These are phyloP conservation scores for Daldinia vernicosa DNA, from an alignment of 495 filamentous ascomycete genomes.

Conservation along the genomic window DNA sequence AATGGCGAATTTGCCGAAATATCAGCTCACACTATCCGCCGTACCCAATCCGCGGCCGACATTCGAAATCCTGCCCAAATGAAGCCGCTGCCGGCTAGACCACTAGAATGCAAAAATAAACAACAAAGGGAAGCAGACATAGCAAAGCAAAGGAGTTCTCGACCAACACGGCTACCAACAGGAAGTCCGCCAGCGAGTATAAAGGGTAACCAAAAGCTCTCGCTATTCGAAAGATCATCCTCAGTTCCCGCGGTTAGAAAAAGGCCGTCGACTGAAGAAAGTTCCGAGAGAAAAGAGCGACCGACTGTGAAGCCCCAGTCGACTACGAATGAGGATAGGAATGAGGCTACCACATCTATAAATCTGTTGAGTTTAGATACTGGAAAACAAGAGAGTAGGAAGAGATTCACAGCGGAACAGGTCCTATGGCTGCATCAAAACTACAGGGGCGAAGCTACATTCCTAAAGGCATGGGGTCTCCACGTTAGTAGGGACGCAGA, in stretches of 20 bases:
- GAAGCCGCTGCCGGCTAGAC: constrained; percentile 29
- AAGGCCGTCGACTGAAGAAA: neutral
- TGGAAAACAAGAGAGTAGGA: neutral
- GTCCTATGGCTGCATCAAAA: constrained; percentile 54
- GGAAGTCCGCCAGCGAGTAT: neutral
- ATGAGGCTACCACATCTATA: neutral
- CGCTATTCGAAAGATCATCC: neutral
- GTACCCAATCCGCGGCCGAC: constrained; percentile 15
- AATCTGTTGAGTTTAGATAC: neutral
- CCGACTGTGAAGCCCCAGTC: neutral
- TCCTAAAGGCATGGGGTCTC: constrained; percentile 55
- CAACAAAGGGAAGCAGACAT: neutral
- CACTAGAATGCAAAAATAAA: neutral
- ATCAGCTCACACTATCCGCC: neutral
- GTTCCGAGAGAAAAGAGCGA: neutral
- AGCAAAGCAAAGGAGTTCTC: constrained; percentile 5
- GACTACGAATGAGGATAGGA: neutral
- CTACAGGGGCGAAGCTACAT: constrained; percentile 53
- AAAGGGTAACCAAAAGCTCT: neutral
- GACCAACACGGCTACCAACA: neutral
- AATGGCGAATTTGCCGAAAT: neutral
- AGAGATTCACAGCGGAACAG: constrained; percentile 40
- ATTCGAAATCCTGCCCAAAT: neutral
- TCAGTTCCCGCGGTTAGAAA: neutral
- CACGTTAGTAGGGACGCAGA: constrained; percentile 46